Evolutionary conservation across 305 asterid genomes (phyloP).

Genomic region (Coffea humblotiana): DNA sequence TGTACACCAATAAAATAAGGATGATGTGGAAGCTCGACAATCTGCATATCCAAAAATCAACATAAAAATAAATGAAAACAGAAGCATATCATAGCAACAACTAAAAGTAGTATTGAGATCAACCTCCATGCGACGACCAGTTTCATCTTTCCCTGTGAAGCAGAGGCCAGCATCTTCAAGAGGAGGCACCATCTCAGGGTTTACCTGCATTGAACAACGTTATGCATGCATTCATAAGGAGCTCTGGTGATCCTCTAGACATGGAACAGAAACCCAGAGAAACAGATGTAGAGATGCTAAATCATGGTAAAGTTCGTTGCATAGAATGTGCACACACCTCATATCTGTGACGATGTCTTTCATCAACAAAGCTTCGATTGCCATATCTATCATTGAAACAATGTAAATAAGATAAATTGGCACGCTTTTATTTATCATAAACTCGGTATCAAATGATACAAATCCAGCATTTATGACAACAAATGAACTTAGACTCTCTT

Average conservation of each 20-base stretch:
- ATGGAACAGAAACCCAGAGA: not conserved
- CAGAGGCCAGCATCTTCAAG: constrained; percentile 82
- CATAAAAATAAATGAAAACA: constrained; percentile 9
- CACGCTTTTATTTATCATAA: not conserved
- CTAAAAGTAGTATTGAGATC: constrained; percentile 5
- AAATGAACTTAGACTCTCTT: not conserved
- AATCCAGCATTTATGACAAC: not conserved
- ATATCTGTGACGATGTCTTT: constrained; percentile 96
- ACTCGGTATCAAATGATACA: not conserved
- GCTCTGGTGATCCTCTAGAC: not conserved
- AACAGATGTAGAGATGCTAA: not conserved
- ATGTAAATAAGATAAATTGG: constrained; percentile 4
- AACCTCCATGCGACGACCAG: constrained; percentile 92
- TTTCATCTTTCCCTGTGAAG: constrained; percentile 90
- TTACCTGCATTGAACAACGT: constrained; percentile 47
- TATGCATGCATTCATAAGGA: not conserved
- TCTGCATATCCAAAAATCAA: constrained; percentile 43
- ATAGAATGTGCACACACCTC: constrained; percentile 54
- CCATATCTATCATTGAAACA: constrained; percentile 55
- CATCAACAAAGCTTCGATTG: constrained; percentile 58
- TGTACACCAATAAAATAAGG: constrained; percentile 88
- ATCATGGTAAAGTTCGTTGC: constrained; percentile 5
- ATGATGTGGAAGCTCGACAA: constrained; percentile 72
- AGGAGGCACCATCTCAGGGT: constrained; percentile 75
- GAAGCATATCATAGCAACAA: constrained; percentile 5